Base-by-base conservation (phyloP, 1,284 basidiomycete genomes). In the Naganishia cerealis region DNA sequence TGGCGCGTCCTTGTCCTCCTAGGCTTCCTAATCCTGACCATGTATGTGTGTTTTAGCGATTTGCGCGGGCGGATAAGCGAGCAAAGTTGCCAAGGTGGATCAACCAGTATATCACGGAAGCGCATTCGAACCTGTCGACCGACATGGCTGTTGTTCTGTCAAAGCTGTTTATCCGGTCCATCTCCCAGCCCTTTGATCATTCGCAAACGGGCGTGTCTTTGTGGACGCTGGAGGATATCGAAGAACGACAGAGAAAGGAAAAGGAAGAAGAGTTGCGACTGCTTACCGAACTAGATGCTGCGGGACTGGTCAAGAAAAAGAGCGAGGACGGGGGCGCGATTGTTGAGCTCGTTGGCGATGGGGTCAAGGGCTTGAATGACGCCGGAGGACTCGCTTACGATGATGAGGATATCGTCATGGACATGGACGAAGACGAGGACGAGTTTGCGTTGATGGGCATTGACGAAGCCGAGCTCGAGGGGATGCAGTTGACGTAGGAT, bases 1-100 rank as follows among this genome's bases (percentile, higher is more conserved):
- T 57, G 84, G 29, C 9, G 24, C 3, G 24, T 24, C 9, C n/a
- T 21, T 21, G n/a, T 5, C 5, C 36, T 21, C 26, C 15, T 26
- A 24, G 29, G n/a, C 36, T 56, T 67, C 72, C 66, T 65, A 24
- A 54, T 72, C n/a, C 58, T 55, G 36, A 55, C 52, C 36, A 53
- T 16, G n/a, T 21, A 29, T 38, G 16, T 29, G 15, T 46, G n/a
- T 15, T 24, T 2, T 29, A 97, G 94, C 90, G 96, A 12, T 99
- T 98, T 78, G 95, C 95, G 12, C 87, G 94, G 66, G 90, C 92
- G 33, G 96, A 99, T 80, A 99, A 99, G 82, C 87, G 96, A 29
- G 89, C 92, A 57, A 99, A 98, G 85, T 84, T 99, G 72, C 96
- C 96, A 1, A 89, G 92, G 65, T 99, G 96, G 96, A 99, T 99